These are phyloP conservation scores for Nematocida sp. DNA, from an alignment of 371 early-diverging fungal genomes.

Conservation along the genomic window DNA sequence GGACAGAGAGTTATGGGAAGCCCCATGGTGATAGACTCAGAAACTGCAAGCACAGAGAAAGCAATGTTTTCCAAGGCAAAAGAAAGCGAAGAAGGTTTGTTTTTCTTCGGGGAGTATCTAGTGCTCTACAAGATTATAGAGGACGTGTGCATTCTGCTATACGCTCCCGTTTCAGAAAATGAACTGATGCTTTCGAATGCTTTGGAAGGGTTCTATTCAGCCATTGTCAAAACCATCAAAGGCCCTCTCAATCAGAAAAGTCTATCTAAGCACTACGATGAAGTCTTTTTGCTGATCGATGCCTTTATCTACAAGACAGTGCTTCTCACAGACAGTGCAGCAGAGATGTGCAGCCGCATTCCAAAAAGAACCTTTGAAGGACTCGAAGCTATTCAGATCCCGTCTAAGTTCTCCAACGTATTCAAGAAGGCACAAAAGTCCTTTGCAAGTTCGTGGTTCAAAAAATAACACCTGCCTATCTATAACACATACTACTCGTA, in stretches of 20 bases:
- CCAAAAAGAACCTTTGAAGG: conserved; percentile 62
- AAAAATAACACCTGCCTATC: conserved; percentile 42
- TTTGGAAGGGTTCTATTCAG: conserved; percentile 56
- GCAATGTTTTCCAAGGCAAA: conserved; percentile 46
- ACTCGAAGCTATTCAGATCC: conserved; percentile 57
- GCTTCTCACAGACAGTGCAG: conserved; percentile 52
- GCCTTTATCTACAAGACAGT: conserved; percentile 63
- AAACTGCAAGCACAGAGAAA: neutral
- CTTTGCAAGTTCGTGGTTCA: conserved; percentile 43
- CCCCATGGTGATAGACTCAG: neutral
- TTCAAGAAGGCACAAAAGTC: conserved; percentile 59
- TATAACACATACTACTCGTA: neutral
- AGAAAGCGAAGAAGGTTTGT: conserved; percentile 27
- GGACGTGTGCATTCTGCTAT: conserved; percentile 53
- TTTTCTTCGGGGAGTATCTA: conserved; percentile 49
- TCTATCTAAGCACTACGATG: conserved; percentile 62
- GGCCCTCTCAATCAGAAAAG: conserved; percentile 44
- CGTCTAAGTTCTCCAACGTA: conserved; percentile 61
- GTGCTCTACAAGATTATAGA: conserved; percentile 55
- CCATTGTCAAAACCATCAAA: conserved; percentile 50
- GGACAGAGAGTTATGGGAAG: conserved; percentile 36
- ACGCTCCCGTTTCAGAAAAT: conserved; percentile 53
- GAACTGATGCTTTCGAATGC: conserved; percentile 60
- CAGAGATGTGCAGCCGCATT: conserved; percentile 46
- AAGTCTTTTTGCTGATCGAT: conserved; percentile 53